phyloP scores from a whole-genome alignment of 768 basidiomycete species.

The Tulasnella sp. region DNA sequence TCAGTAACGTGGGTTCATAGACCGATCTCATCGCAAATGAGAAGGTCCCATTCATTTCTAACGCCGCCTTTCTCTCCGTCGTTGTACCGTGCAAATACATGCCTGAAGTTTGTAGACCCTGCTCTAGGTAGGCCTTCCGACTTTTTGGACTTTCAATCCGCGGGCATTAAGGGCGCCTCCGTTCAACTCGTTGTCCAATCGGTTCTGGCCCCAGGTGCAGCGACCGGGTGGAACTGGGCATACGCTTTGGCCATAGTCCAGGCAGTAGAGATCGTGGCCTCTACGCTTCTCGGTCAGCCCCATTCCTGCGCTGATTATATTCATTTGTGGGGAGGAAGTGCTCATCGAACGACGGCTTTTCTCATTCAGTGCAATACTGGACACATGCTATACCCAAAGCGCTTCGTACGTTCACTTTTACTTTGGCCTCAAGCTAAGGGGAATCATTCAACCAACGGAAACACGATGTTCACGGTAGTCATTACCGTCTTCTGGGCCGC shows the following conservation, averaged over 20 bases:
- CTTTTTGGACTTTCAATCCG: background rate
- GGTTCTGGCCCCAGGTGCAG: conserved; percentile 10
- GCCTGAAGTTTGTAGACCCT: conserved; percentile 13
- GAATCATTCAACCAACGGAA: background rate
- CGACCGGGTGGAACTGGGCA: conserved; percentile 19
- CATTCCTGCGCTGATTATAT: background rate
- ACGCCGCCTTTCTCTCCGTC: no score
- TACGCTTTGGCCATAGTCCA: conserved; percentile 18
- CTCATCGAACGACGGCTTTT: background rate
- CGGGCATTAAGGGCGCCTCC: background rate
- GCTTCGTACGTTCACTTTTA: background rate
- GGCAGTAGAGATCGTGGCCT: conserved; percentile 20
- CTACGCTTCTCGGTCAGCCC: conserved; percentile 17
- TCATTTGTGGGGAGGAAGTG: background rate
- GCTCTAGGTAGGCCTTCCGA: conserved; percentile 9
- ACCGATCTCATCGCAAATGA: background rate
- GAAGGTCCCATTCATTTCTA: no score
- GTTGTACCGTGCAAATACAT: conserved; percentile 3
- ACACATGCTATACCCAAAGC: conserved; percentile 7
- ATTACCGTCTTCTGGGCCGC: conserved; percentile 16
- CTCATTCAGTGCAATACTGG: conserved; percentile 8
- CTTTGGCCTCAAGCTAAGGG: background rate
- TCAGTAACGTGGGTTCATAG: background rate
- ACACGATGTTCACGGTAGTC: conserved; percentile 4
- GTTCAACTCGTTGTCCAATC: background rate